Evolutionary conservation across 2,329 filamentous ascomycete genomes (phyloP), one percentile per base, ranked within the genome.

Genomic region (Daldinia eschscholtzii): DNA sequence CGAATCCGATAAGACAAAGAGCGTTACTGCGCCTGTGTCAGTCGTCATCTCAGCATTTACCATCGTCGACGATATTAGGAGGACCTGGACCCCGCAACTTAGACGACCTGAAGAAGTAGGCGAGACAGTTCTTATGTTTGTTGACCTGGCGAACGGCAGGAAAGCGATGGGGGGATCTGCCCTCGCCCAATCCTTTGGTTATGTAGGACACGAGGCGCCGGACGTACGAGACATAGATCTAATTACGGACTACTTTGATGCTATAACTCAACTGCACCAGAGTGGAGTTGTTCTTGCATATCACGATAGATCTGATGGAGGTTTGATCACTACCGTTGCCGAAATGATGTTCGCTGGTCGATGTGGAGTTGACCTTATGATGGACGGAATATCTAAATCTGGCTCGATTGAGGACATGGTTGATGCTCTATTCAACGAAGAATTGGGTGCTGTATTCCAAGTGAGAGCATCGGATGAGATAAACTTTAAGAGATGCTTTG

Each of bases 311-410:
- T 98, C 94, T 0, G 95, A 98, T 79, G 96, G 95, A 79, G 96
- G 96, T 76, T 84, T 98, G 9, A 88, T 98, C 78, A 96, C 95
- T 0, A 94, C 95, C 5, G 83, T 98, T 39, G 93, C 91, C 2
- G 95, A 98, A 82, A 98, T 98, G 96, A 97, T 97, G 89, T 98
- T 98, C 79, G 95, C 96, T 35, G 96, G 96, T 37, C 91, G 94
- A 67, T 97, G 93, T 75, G 95, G 95, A 69, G 87, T 93, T 33
- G 92, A 97, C 73, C 84, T 98, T 67, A 92, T 93, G 86, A 84
- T 98, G 67, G 94, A 97, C 77, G 88, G 87, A 58, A 85, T 94
- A 42, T 81, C 87, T 35, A 89, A 88, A 67, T 89, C 88, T 28
- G 85, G 90, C 50, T 86, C 86, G 13, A 83, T 88, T 55, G 85